Base-by-base conservation (phyloP, 345 rosid species). In the Ceriops decandra region DNA sequence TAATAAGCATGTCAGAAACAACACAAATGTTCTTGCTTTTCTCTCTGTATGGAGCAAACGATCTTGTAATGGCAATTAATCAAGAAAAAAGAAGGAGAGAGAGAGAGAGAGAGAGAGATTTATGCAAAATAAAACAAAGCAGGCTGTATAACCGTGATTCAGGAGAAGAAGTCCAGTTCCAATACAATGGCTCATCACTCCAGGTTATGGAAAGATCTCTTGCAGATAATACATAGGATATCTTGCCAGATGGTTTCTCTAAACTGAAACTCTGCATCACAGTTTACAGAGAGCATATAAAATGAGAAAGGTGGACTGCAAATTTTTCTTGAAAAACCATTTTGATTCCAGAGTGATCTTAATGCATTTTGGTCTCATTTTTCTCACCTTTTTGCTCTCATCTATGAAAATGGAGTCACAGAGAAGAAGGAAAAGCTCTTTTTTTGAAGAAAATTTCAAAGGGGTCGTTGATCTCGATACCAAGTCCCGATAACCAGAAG, bases 131-230 rank as follows among this genome's bases (percentile, higher is more conserved):
- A 35, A 53, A 60, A 54, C 11, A 8, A 15, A 66, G 30, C 42
- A 36, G 4, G 7, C 38, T 0, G 27, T 36, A 19, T 15, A 20
- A 87, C 95, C 90, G 87, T 36, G 97, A 90, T 69, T 82, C 69
- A 38, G 86, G 64, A 15, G 54, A 63, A 13, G 85, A 75, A 17
- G 57, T 62, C 97, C 95, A 92, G 20, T 62, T 28, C 97, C 97
- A 92, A 54, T 74, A 57, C 56, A 72, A 63, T 13, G 88, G 75
- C 58, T 84, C 78, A 66, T 75, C 53, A 62, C 88, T 79, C 81
- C 82, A 71, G 3, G 84, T 71, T 61, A 92, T 90, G 0, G 82
- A 72, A 65, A 90, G 85, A 68, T 84, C 86, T 73, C 89, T 88
- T 30, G 98, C 88, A 5, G 97, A 90, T 51, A 92, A 59, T 30